Evolutionary conservation across 2,329 filamentous ascomycete genomes (phyloP).

Genomic region (Penicillium paneum): DNA sequence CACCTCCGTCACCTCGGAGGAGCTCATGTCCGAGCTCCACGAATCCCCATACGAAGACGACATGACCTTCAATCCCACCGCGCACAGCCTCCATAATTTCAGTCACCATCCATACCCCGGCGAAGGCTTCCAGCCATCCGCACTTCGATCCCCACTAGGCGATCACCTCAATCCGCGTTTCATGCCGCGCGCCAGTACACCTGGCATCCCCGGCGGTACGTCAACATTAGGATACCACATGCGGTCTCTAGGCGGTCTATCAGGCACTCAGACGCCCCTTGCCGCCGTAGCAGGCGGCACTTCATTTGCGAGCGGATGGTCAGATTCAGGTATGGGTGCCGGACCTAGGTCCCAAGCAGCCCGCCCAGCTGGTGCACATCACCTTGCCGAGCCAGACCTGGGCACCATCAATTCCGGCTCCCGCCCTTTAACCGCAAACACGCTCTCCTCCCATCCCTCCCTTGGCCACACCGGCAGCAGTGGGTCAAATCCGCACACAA

Average conservation of each 20-base stretch:
- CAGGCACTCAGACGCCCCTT: slow-evolving; percentile 49
- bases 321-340: slow-evolving; percentile 28
- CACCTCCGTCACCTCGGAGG: slow-evolving; percentile 37
- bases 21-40: slow-evolving; percentile 27
- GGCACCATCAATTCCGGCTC: slow-evolving; percentile 40
- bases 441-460: slow-evolving; percentile 31
- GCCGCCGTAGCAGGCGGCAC: slow-evolving; percentile 46
- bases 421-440: slow-evolving; percentile 45
- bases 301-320: slow-evolving; percentile 40
- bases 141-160: slow-evolving; percentile 36
- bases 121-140: slow-evolving; percentile 30
- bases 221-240: slow-evolving; percentile 51
- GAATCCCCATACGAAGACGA: slow-evolving; percentile 34
- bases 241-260: slow-evolving; percentile 48
- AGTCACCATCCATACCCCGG: slow-evolving; percentile 29
- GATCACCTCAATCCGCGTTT: slow-evolving; percentile 43
- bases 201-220: slow-evolving; percentile 49
- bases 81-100: slow-evolving; percentile 19
- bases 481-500: slow-evolving; percentile 28
- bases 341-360: slow-evolving; percentile 17
- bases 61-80: slow-evolving; percentile 24
- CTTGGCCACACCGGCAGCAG: slow-evolving; percentile 20
- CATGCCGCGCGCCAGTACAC: slow-evolving; percentile 46
- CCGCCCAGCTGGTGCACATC: slow-evolving; percentile 20
- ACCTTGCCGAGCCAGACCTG: slow-evolving; percentile 33